Conservation (phyloP, 495 filamentous ascomycete genomes). For the Chaetomium cochliodes region DNA sequence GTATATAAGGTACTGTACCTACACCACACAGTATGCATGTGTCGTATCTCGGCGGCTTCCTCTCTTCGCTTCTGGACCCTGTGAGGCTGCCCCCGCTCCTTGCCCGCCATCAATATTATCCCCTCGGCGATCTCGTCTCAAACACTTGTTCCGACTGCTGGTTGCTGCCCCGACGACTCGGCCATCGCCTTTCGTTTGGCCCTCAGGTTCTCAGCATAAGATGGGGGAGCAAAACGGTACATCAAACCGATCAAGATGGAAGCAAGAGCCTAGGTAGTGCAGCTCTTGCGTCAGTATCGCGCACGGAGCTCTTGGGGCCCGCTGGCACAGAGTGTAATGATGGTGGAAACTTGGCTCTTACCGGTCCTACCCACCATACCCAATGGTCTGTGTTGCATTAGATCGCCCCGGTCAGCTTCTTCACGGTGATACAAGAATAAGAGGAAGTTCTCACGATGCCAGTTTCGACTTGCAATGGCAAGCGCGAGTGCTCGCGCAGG, state of each 20-base stretch:
- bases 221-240: conserved; percentile 34
- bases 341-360: conserved; percentile 5
- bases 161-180: neutral
- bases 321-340: too few species aligned
- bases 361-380: conserved; percentile 40
- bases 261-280: conserved; percentile 18
- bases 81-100: neutral
- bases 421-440: too few species aligned
- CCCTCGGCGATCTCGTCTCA: neutral
- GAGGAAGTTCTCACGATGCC: conserved; percentile 21
- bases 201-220: conserved; percentile 19
- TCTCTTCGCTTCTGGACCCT: too few species aligned
- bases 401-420: neutral
- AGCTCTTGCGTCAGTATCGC: neutral
- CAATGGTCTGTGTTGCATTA: conserved; percentile 31
- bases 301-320: neutral
- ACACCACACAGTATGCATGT: too few species aligned
- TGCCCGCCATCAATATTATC: neutral
- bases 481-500: conserved; percentile 34
- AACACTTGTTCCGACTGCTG: neutral
- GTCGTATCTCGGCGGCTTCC: too few species aligned
- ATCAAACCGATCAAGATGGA: conserved; percentile 23
- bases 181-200: conserved; percentile 2
- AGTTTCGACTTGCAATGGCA: conserved; percentile 31
- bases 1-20: too few species aligned